Conservation (phyloP, 176 grass and related monocot genomes). For the Oryza meridionalis region DNA sequence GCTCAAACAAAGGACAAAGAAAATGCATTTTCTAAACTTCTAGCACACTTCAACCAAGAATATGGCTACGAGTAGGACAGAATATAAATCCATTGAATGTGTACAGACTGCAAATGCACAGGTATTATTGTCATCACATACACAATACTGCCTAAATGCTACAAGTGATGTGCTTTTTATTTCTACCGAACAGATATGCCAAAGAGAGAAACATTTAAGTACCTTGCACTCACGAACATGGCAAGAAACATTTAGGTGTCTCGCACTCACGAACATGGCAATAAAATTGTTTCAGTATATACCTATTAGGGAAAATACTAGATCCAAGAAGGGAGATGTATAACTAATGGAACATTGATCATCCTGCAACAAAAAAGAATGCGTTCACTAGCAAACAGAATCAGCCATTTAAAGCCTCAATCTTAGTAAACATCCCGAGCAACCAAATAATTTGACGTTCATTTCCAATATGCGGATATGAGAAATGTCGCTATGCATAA, state of each 20-base stretch:
- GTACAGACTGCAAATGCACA: not conserved
- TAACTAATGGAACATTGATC: conserved; percentile 16
- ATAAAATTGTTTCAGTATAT: not conserved
- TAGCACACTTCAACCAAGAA: not conserved
- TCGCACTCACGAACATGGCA: conserved; percentile 9
- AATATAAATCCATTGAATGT: not conserved
- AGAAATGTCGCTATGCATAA: not conserved
- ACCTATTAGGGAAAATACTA: not conserved
- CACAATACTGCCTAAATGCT: not conserved
- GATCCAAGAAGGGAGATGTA: conserved; percentile 7
- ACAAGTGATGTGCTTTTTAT: not conserved
- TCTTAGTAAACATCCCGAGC: not conserved
- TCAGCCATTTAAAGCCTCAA: not conserved
- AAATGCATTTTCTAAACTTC: not conserved
- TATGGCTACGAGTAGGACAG: not conserved
- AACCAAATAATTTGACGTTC: not conserved
- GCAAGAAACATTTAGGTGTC: not conserved
- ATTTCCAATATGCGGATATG: conserved; percentile 27
- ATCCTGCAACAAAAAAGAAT: not conserved
- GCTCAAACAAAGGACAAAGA: no score
- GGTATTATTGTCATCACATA: not conserved
- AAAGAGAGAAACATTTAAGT: not conserved
- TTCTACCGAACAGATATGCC: not conserved
- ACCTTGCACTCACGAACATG: conserved; percentile 6
- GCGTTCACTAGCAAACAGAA: not conserved